These are phyloP conservation scores for Lanmaoa rubissima DNA, from an alignment of 768 basidiomycete genomes.

Conservation along the genomic window DNA sequence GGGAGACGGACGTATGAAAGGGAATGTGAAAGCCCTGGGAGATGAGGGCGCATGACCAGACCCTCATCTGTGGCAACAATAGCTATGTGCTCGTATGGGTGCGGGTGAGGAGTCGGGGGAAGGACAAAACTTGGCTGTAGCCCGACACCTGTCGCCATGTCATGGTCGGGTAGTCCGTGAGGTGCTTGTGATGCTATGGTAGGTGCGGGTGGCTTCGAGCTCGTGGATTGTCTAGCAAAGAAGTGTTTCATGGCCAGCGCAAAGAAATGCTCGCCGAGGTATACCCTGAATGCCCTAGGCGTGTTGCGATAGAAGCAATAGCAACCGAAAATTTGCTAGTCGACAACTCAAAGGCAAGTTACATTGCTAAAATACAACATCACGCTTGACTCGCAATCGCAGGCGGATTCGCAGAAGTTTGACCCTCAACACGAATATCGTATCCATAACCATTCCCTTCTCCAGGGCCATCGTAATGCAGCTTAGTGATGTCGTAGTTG, in stretches of 20 bases:
- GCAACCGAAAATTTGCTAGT: conserved; percentile 1
- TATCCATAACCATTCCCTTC: conserved; percentile 81
- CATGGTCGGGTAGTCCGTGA: neutral
- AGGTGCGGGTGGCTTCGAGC: conserved; percentile 1
- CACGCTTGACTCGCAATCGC: conserved; percentile 30
- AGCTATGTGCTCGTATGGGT: conserved; percentile 67
- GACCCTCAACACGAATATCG: conserved; percentile 62
- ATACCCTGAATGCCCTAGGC: neutral
- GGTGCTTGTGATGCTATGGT: neutral
- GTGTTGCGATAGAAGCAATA: neutral
- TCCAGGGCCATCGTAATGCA: conserved; percentile 90
- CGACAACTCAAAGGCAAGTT: conserved; percentile 5
- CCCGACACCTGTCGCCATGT: conserved; percentile 8
- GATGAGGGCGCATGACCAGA: conserved; percentile 63
- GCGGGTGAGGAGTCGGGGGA: conserved; percentile 73
- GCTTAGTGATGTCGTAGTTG: conserved; percentile 86
- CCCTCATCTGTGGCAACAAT: conserved; percentile 58
- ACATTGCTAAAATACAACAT: conserved; percentile 26
- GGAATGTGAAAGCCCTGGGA: conserved; percentile 28
- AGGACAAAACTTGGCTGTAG: conserved; percentile 65
- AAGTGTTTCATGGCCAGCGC: conserved; percentile 32
- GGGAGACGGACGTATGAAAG: conserved; percentile 45
- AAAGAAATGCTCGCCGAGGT: neutral
- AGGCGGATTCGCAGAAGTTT: conserved; percentile 51
- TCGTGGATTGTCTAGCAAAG: conserved; percentile 23